These are phyloP conservation scores for Echria macrotheca DNA, from an alignment of 495 filamentous ascomycete species.

Conservation along the genomic window DNA sequence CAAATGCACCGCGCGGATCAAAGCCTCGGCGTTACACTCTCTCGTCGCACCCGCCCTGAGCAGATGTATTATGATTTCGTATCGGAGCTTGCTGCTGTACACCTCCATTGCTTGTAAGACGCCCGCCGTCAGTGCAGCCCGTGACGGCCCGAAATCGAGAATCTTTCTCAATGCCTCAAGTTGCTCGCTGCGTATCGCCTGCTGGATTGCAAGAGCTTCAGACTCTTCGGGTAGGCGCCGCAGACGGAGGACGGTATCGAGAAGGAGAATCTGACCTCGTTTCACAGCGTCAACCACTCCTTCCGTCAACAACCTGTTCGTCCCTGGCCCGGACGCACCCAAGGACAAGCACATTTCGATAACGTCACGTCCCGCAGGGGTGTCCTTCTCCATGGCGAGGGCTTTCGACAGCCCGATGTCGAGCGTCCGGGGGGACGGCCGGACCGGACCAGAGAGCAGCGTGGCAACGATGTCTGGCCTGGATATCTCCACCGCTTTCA, in stretches of 20 bases:
- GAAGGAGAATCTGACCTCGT: conserved; percentile 8
- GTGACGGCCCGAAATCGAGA: conserved; percentile 18
- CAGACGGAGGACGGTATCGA: conserved; percentile 19
- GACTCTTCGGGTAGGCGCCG: conserved; percentile 12
- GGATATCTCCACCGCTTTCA: conserved; percentile 20
- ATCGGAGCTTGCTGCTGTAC: conserved; percentile 10
- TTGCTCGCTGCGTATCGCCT: conserved; percentile 21
- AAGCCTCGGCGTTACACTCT: conserved; percentile 19
- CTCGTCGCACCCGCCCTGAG: conserved; percentile 22
- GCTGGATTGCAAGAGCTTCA: conserved; percentile 21
- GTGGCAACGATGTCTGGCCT: conserved; percentile 22
- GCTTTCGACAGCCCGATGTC: conserved; percentile 21
- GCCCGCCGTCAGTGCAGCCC: conserved; percentile 17
- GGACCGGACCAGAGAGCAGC: conserved; percentile 22
- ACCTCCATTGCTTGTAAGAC: conserved; percentile 22
- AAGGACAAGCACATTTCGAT: conserved; percentile 24
- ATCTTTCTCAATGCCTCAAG: conserved; percentile 20
- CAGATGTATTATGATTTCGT: conserved; percentile 15
- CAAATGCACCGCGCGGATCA: conserved; percentile 18
- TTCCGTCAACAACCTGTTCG: conserved; percentile 18
- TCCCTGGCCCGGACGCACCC: conserved; percentile 23
- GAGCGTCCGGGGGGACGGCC: conserved; percentile 21
- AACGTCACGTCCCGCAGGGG: conserved; percentile 10
- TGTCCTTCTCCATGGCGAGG: conserved; percentile 4
- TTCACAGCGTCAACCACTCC: conserved; percentile 20